Evolutionary conservation across 306 rosid species (phyloP).

Genomic region (Trifolium dubium): DNA sequence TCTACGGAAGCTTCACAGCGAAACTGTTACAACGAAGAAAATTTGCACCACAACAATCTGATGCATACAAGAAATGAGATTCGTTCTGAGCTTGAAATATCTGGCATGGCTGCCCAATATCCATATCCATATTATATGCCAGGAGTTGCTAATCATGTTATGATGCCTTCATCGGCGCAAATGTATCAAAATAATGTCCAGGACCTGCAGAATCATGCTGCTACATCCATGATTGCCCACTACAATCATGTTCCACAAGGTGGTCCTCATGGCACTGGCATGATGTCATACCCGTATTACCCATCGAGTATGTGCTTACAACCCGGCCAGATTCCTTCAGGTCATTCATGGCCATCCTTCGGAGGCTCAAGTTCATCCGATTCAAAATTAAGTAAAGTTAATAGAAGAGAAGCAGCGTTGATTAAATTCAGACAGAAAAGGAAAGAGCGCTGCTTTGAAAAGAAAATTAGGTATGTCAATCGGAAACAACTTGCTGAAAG

Average conservation of each 20-base stretch:
- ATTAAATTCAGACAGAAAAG: conserved; percentile 95
- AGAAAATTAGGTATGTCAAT: conserved; percentile 90
- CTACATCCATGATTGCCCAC: conserved; percentile 61
- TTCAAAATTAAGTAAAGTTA: conserved; percentile 65
- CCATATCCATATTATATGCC: conserved; percentile 77
- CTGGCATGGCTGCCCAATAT: conserved; percentile 59
- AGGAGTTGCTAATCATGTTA: conserved; percentile 67
- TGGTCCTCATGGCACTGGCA: conserved; percentile 63
- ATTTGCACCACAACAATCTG: conserved; percentile 44
- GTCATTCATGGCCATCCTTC: conserved; percentile 71
- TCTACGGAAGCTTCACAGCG: conserved; percentile 57
- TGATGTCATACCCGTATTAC: conserved; percentile 68
- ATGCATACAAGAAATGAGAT: conserved; percentile 59
- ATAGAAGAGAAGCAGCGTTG: conserved; percentile 96
- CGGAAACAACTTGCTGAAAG: conserved; percentile 86
- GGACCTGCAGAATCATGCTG: conserved; percentile 67
- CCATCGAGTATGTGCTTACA: conserved; percentile 69
- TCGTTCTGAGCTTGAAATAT: conserved; percentile 52
- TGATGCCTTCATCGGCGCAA: conserved; percentile 74
- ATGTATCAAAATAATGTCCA: conserved; percentile 72
- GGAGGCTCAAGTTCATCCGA: conserved; percentile 66
- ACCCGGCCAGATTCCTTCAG: conserved; percentile 74
- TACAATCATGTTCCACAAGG: conserved; percentile 74
- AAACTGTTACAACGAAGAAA: conserved; percentile 52
- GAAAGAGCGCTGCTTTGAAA: conserved; percentile 93